Evolutionary conservation across 768 basidiomycete genomes (phyloP).

Genomic region (Strobilomyces dryophilus): DNA sequence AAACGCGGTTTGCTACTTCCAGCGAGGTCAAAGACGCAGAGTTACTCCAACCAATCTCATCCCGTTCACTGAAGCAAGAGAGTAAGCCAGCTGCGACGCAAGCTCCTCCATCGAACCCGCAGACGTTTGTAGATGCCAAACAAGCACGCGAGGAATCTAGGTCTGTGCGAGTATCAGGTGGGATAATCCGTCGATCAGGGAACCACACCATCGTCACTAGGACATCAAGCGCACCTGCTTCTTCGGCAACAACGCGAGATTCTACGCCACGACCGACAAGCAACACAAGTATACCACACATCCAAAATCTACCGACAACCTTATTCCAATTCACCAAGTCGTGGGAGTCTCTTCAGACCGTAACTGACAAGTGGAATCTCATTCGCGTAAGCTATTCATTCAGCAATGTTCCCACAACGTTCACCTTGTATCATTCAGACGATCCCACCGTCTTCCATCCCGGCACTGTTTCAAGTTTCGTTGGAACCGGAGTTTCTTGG

Average conservation of each 20-base stretch:
- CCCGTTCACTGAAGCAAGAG: conserved; percentile 29
- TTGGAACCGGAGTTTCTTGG: conserved; percentile 63
- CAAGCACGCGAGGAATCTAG: conserved; percentile 46
- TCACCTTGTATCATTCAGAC: conserved; percentile 33
- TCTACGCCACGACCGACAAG: background rate
- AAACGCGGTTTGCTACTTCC: background rate
- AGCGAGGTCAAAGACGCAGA: conserved; percentile 13
- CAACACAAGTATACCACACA: background rate
- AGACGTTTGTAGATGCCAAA: conserved; percentile 57
- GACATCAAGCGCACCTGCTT: conserved; percentile 15
- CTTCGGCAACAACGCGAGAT: conserved; percentile 4
- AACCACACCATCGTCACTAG: conserved; percentile 52
- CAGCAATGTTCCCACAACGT: background rate
- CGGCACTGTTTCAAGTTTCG: conserved; percentile 62
- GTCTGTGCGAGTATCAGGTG: conserved; percentile 54
- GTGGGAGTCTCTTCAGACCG: conserved; percentile 46
- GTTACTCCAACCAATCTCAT: conserved; percentile 38
- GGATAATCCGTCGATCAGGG: conserved; percentile 67
- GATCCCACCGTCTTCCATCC: conserved; percentile 52
- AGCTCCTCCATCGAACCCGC: conserved; percentile 12
- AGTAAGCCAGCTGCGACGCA: conserved; percentile 4
- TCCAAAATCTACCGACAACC: conserved; percentile 35
- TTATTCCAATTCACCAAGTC: conserved; percentile 60
- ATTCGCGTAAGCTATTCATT: conserved; percentile 46
- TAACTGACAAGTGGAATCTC: conserved; percentile 52